Evolutionary conservation across 495 filamentous ascomycete species (phyloP), one percentile per base, ranked within the genome.

Genomic region (Lophiotrema nucula): DNA sequence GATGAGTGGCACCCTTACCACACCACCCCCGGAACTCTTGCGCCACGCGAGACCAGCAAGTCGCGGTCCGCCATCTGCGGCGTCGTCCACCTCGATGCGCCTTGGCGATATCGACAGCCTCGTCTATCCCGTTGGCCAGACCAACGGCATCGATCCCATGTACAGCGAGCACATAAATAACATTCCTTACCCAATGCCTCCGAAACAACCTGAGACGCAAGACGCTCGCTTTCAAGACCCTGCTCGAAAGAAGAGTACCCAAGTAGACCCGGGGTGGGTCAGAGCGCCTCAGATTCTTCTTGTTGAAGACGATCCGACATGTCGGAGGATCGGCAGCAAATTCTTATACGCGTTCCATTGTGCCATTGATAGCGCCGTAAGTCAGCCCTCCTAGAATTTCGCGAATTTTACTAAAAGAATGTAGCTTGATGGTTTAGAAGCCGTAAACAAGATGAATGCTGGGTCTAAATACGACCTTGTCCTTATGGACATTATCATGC

Each of bases 401-500:
- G n/a, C 41, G 13, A 18, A 42, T 12, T 21, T 24, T 33, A 45
- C 61, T 72, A 58, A 77, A 39, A 33, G 4, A 25, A 43, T 46
- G 48, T 66, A 96, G 89, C 81, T 87, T 51, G 89, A 98, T 73
- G 93, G 93, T 12, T 74, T 96, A 47, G 89, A 96, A 72, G 92
- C 93, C 44, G 92, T 97, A 37, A 90, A 89, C 70, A 97, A 95
- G 70, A 85, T 96, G 67, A 90, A 89, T 68, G 75, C 78, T 27
- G 86, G 87, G 15, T 83, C 84, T 16, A 89, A 88, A 28, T 97
- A 95, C 71, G 92, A 97, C 68, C 73, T 98, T 37, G 90, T 98
- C 41, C 81, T 97, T 39, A 98, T 98, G 93, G 95, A 97, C 74
- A 97, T 98, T 64, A 95, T 97, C 57, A 97, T 98, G 92, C 93